Base-by-base conservation (phyloP, 202 grass and related monocot genomes). In the Elaeis oleifera region DNA sequence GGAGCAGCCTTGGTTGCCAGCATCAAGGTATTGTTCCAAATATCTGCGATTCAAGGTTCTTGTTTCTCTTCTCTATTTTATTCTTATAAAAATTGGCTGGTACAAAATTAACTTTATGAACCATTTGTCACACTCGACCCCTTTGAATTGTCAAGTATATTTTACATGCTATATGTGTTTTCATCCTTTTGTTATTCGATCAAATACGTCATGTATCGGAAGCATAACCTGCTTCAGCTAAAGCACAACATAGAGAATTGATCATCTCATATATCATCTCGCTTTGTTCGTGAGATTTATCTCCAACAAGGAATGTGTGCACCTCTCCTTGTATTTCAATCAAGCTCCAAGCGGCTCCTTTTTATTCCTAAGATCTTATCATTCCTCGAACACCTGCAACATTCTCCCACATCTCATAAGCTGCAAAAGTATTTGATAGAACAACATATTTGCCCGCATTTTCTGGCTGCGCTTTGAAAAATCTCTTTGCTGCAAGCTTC, bases 271-370 rank as follows among this genome's bases (percentile, higher is more conserved):
- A 86, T 78, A 86, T 86, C 29, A 50, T 71, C 6, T 56, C 59
- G 58, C 19, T 23, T 27, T 86, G 61, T 25, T 75, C 75, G 27
- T 87, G 84, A 68, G 74, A 82, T 7, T 20, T 55, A 60, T 79
- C 79, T 6, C 84, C 76, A 18, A 54, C 29, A 3, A 87, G 84
- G 55, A 87, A 87, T 8, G 51, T 53, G 65, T 79, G 72, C 21
- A 56, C 71, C 68, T 76, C 26, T n/a, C 79, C 79, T 22, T 16
- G 67, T 21, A 87, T 58, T 28, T 82, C 75, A 27, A 87, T 24
- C 7, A 71, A 36, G 75, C 84, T 87, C 84, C 79, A 82, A 13
- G 84, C 79, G 4, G 75, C 18, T 82, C 79, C 54, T 87, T 83
- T 25, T 72, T 5, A 87, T 51, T 22, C 75, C 76, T 13, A 83